These are phyloP conservation scores for Trichoderma asperellum DNA, from an alignment of 2,329 filamentous ascomycete genomes.

Conservation along the genomic window DNA sequence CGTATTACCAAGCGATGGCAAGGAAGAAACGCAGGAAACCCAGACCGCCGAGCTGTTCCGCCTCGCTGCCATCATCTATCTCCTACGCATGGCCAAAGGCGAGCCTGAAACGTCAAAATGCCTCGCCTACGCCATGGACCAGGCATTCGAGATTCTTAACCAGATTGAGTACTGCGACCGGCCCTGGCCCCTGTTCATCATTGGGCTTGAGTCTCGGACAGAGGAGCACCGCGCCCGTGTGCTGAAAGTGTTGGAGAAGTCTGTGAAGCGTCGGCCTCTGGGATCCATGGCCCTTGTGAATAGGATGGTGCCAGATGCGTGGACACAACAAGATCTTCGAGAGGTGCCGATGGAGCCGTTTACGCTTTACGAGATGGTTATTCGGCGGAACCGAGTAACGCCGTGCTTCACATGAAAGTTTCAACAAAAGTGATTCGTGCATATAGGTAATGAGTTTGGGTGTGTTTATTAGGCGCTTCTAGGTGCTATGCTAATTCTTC, in stretches of 20 bases:
- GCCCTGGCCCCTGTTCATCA: slow-evolving; percentile 25
- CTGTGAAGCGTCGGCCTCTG: slow-evolving; percentile 16
- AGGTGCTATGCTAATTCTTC: background rate
- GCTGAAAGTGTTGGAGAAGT: slow-evolving; percentile 1
- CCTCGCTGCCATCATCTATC: slow-evolving; percentile 23
- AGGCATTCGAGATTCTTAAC: slow-evolving; percentile 18
- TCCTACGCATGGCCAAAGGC: slow-evolving; percentile 20
- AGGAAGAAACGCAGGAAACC: background rate
- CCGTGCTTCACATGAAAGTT: slow-evolving; percentile 12
- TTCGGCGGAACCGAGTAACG: slow-evolving; percentile 21
- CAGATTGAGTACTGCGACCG: slow-evolving; percentile 18
- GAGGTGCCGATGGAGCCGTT: slow-evolving; percentile 10
- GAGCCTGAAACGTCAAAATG: background rate
- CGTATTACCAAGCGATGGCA: background rate
- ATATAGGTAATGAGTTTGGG: background rate
- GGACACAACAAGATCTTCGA: slow-evolving; percentile 24
- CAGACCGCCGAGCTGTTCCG: slow-evolving; percentile 21
- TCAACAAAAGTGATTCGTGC: background rate
- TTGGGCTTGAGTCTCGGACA: slow-evolving; percentile 16
- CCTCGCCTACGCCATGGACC: background rate
- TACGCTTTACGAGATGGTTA: slow-evolving; percentile 15
- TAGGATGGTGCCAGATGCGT: slow-evolving; percentile 23
- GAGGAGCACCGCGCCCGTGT: slow-evolving; percentile 21
- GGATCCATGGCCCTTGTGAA: slow-evolving; percentile 9
- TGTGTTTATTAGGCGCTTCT: background rate